Evolutionary conservation across 2,329 filamentous ascomycete genomes (phyloP), one percentile per base, ranked within the genome.

Genomic region (Escovopsis sp.): DNA sequence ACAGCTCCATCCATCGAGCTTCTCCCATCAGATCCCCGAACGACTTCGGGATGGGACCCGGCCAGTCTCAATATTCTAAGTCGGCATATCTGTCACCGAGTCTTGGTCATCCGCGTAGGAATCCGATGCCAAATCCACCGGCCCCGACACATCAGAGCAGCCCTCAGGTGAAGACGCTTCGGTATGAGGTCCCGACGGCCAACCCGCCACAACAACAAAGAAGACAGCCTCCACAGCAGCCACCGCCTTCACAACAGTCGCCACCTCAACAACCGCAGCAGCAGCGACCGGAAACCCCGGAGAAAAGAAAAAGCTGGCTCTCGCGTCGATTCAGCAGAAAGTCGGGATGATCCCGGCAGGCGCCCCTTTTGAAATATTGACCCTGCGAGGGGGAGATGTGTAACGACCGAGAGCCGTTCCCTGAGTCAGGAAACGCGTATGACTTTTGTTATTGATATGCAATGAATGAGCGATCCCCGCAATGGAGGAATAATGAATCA

Each of bases 221-320:
- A 39, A 55, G 52, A 39, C 41, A 47, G 26, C 33, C 53, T 9
- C 43, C 55, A 45, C 50, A 52, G 43, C 56, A 59, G 44, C 48
- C 50, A 30, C 52, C 53, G 40, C 51, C 46, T 12, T 18, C 12
- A 37, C 19, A 38, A n/a, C 6, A 57, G 26, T 52, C 53, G 39
- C 53, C 46, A 12, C 55, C 52, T 38, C 57, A 53, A 40, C 41
- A 47, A 30, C 35, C 53, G 11, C 43, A 57, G 47, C 51, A 53
- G 42, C 57, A 59, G 46, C 46, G 53, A 39, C 53, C 47, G 19
- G 41, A 33, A 12, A 40, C 51, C 18, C 56, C 57, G 11, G 82
- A 87, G 47, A 94, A 94, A 70, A 73, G 84, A 49, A 88, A 87
- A 72, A 91, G 87, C 58, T 94, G 88, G 86, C 80, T 96, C 54